Percentiles rank a stretch among this genome's conserved stretches.
Conservation (phyloP, 2,329 filamentous ascomycete species). For the Cordyceps farinosa region DNA sequence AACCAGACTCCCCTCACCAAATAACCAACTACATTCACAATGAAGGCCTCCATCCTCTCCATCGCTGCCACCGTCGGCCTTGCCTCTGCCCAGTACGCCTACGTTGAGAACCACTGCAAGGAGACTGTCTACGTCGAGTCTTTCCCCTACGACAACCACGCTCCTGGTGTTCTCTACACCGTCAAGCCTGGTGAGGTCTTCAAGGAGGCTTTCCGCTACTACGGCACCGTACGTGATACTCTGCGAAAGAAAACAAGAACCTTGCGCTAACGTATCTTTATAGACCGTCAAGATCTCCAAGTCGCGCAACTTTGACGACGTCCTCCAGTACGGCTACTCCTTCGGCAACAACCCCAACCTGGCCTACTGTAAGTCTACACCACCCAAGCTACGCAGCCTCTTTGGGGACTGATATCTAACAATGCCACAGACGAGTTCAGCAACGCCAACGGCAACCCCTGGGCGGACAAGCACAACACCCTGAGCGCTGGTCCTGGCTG, state of each 20-base stretch:
- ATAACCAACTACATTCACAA: constrained; percentile 20
- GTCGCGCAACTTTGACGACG: constrained; percentile 33
- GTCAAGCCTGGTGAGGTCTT: constrained; percentile 33
- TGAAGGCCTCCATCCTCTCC: constrained; percentile 29
- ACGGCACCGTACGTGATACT: constrained; percentile 34
- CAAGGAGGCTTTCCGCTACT: constrained; percentile 31
- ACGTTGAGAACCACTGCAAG: constrained; percentile 36
- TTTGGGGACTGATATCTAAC: neutral
- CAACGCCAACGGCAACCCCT: constrained; percentile 41
- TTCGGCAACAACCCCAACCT: constrained; percentile 34
- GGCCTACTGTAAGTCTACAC: constrained; percentile 36
- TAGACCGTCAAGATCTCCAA: constrained; percentile 42
- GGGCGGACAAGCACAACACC: constrained; percentile 34
- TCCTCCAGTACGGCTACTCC: constrained; percentile 43
- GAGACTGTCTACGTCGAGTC: constrained; percentile 36
- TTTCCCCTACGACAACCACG: constrained; percentile 31
- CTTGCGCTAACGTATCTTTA: neutral
- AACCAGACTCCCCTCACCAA: neutral
- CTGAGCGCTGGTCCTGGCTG: constrained; percentile 37
- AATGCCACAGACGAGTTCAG: constrained; percentile 35
- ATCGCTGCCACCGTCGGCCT: constrained; percentile 32
- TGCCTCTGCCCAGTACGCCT: constrained; percentile 33
- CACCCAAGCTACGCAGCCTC: neutral
- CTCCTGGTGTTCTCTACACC: constrained; percentile 31
- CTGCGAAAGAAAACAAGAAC: neutral